Evolutionary conservation across 805 yeast species (phyloP), one percentile per base, ranked within the genome.

Genomic region (Myxozyma neotropica): DNA sequence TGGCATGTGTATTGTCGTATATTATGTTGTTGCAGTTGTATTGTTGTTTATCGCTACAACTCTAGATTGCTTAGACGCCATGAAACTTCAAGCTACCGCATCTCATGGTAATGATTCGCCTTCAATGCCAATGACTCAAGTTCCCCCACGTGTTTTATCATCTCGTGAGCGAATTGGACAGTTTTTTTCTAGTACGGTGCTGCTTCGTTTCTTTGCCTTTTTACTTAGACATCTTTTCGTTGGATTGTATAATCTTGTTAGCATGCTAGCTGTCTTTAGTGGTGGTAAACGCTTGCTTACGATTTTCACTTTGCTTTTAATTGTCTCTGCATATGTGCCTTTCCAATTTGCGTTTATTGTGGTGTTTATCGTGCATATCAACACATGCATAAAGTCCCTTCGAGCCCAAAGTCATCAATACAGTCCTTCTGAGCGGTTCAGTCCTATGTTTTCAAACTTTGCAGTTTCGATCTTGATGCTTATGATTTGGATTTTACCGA

Each of bases 401-500:
- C 56, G 58, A 10, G 21, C 19, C 12, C 55, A 42, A 19, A 59
- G 40, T 33, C 39, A 45, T 19, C 55, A 51, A 29, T 23, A 17
- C 17, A 35, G 26, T 21, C 57, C 46, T 10, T 13, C 27, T 26
- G 59, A 50, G 47, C 44, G 58, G 39, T 35, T 61, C 40, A 40
- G 45, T 19, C n/a, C 55, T 31, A 58, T 76, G 66, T 73, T 80
- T 58, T 74, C 75, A 64, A 86, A 88, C 67, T 89, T 80, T 71
- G 84, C 86, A 61, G 60, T 83, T 17, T 80, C 92, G 1, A 61
- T 89, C 1, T 71, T 88, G 29, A 73, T 89, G 69, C 67, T 90
- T 55, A 82, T 90, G 86, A 62, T 88, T 10, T 87, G 96, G 88
- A 78, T 89, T 8, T 72, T 89, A 4, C 96, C 96, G 0, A 83